Percentiles rank a stretch among this genome's conserved stretches.
phyloP scores from a whole-genome alignment of 202 grass and related monocot species.

The Carex arenaria region DNA sequence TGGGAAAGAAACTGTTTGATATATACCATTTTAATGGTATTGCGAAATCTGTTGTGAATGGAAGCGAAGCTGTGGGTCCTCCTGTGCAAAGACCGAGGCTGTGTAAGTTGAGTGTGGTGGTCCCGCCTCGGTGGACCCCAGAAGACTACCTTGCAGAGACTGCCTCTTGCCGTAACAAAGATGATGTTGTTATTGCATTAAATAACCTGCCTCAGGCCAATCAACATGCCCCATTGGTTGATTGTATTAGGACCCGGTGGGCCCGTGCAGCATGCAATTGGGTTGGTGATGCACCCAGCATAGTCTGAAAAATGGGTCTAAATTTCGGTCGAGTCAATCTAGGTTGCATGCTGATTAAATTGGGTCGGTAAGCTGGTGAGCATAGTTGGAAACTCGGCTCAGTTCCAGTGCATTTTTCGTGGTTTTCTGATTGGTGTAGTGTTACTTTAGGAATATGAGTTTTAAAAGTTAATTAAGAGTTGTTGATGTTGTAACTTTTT shows the following conservation, averaged over 20 bases:
- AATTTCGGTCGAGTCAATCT: neutral
- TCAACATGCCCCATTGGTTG: constrained; percentile 89
- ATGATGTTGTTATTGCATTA: constrained; percentile 45
- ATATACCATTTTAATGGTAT: constrained; percentile 99
- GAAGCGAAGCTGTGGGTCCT: constrained; percentile 34
- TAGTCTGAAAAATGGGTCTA: constrained; percentile 55
- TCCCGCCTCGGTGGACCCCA: constrained; percentile 84
- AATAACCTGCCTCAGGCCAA: constrained; percentile 49
- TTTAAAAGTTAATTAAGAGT: neutral
- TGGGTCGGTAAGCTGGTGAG: constrained; percentile 23
- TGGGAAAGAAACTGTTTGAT: constrained; percentile 93
- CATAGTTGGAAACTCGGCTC: neutral
- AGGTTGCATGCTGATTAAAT: neutral
- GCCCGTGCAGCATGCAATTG: constrained; percentile 72
- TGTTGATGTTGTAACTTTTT: constrained; percentile 20
- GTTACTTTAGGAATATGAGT: constrained; percentile 12
- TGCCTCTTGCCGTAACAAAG: constrained; percentile 46
- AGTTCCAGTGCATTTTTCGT: neutral
- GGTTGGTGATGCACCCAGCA: constrained; percentile 87
- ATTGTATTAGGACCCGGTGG: constrained; percentile 96
- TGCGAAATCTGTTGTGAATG: constrained; percentile 82
- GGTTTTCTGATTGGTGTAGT: constrained; percentile 20
- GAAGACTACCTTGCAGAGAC: constrained; percentile 91
- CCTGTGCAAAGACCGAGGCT: constrained; percentile 80
- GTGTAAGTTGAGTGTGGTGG: constrained; percentile 71